A percentile compares a stretch with the other conserved stretches of the same genome.
Conservation (phyloP, 177 flowering plant genomes). For the Vitis hybrid region DNA sequence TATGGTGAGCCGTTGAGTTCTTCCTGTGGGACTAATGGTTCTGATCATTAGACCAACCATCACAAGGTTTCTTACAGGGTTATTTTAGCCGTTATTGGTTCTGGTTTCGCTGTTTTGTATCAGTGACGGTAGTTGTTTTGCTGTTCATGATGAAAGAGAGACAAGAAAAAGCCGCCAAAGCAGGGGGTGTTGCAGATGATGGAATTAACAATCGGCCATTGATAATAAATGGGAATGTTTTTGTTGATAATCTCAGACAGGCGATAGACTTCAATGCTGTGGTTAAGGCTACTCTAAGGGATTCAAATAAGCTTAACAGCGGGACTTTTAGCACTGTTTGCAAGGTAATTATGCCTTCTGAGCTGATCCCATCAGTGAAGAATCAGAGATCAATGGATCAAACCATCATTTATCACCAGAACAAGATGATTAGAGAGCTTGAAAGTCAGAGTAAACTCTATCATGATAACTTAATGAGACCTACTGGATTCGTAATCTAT, state of each 20-base stretch:
- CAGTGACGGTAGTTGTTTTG: conserved; percentile 71
- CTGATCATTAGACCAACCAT: conserved; percentile 34
- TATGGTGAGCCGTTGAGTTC: conserved; percentile 79
- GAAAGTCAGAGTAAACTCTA: conserved; percentile 73
- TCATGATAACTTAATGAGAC: conserved; percentile 80
- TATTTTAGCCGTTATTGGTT: conserved; percentile 78
- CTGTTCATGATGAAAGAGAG: conserved; percentile 66
- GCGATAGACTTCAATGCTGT: conserved; percentile 87
- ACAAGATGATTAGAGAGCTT: conserved; percentile 93
- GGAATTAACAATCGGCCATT: conserved; percentile 42
- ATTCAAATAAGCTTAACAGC: conserved; percentile 66
- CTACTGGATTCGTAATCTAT: conserved; percentile 78
- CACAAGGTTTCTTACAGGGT: conserved; percentile 82
- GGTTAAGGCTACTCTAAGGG: conserved; percentile 81
- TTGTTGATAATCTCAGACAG: conserved; percentile 83
- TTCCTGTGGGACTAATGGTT: conserved; percentile 42
- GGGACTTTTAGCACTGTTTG: conserved; percentile 91
- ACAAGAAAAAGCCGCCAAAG: conserved; percentile 38
- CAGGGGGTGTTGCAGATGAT: conserved; percentile 39
- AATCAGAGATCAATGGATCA: conserved; percentile 82
- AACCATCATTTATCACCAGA: conserved; percentile 72
- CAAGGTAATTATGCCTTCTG: conserved; percentile 96
- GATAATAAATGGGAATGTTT: conserved; percentile 74
- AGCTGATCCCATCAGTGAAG: conserved; percentile 70
- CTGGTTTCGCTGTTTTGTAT: conserved; percentile 68